Conservation (phyloP, 2,329 filamentous ascomycete species). For the Calonectria leucothoes region DNA sequence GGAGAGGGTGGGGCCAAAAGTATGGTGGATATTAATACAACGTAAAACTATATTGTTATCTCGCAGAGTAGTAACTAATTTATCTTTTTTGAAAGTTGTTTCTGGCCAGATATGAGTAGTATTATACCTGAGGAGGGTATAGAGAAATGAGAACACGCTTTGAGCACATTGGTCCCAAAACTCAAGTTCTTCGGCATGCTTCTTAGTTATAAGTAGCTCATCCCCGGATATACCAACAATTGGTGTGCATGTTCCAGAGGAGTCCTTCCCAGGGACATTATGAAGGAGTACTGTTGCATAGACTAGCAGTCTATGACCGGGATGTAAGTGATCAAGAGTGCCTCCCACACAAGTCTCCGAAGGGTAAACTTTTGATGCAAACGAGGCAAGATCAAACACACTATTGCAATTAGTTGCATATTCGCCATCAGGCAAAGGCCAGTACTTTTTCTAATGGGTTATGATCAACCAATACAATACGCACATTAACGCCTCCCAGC, state of each 20-base stretch:
- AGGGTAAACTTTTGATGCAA: slow-evolving; percentile 65
- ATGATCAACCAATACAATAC: slow-evolving; percentile 80
- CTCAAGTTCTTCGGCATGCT: slow-evolving; percentile 84
- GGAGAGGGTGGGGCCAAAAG: slow-evolving; percentile 90
- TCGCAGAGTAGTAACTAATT: slow-evolving; percentile 64
- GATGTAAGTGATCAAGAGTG: slow-evolving; percentile 96
- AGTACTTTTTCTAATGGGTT: slow-evolving; percentile 48
- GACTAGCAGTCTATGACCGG: slow-evolving; percentile 94
- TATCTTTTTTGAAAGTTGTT: slow-evolving; percentile 35
- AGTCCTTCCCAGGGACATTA: slow-evolving; percentile 58
- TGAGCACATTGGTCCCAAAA: slow-evolving; percentile 81
- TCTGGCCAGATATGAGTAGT: slow-evolving; percentile 38
- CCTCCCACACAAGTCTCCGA: slow-evolving; percentile 84
- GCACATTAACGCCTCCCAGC: slow-evolving; percentile 78
- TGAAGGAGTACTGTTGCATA: slow-evolving; percentile 85
- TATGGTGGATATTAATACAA: slow-evolving; percentile 87
- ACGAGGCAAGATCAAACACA: slow-evolving; percentile 62
- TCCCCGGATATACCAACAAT: slow-evolving; percentile 92
- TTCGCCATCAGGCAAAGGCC: slow-evolving; percentile 47
- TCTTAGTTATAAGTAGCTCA: slow-evolving; percentile 87
- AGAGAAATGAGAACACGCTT: slow-evolving; percentile 79
- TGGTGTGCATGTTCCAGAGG: slow-evolving; percentile 64
- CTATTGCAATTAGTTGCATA: slow-evolving; percentile 58
- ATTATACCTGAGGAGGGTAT: slow-evolving; percentile 65
- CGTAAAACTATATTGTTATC: slow-evolving; percentile 73